These are phyloP conservation scores for Ophiognomonia clavigignenti-juglandacearum DNA, from an alignment of 2,329 filamentous ascomycete genomes.

Conservation along the genomic window DNA sequence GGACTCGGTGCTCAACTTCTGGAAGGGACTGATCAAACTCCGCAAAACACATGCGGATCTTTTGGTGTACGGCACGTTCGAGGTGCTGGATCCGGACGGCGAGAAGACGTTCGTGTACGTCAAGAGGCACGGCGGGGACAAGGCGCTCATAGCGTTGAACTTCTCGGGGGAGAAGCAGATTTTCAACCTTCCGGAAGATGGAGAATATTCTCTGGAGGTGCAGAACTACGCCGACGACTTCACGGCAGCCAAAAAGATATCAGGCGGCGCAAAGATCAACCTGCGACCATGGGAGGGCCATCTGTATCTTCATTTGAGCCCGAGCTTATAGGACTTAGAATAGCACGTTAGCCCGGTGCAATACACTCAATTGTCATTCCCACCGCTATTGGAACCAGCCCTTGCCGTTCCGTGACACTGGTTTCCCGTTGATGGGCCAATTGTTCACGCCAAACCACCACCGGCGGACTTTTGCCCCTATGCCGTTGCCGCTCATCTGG, in stretches of 20 bases:
- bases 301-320: constrained; percentile 23
- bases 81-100: constrained; percentile 43
- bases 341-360: neutral
- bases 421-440: constrained; percentile 57
- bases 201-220: constrained; percentile 20
- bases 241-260: constrained; percentile 1
- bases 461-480: constrained; percentile 72
- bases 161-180: constrained; percentile 35
- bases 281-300: constrained; percentile 31
- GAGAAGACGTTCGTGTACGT: constrained; percentile 39
- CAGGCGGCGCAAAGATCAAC: constrained; percentile 12
- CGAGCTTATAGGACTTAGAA: neutral
- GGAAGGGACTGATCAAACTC: constrained; percentile 49
- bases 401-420: constrained; percentile 6
- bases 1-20: constrained; percentile 54
- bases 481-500: constrained; percentile 67
- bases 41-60: constrained; percentile 52
- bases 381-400: constrained; percentile 10
- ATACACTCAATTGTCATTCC: neutral
- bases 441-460: constrained; percentile 98
- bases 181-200: constrained; percentile 21
- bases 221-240: constrained; percentile 25
- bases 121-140: constrained; percentile 28
- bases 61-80: constrained; percentile 58
- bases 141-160: constrained; percentile 34